These are phyloP conservation scores for Fusarium bulbicola DNA, from an alignment of 2,329 filamentous ascomycete genomes.

Conservation along the genomic window DNA sequence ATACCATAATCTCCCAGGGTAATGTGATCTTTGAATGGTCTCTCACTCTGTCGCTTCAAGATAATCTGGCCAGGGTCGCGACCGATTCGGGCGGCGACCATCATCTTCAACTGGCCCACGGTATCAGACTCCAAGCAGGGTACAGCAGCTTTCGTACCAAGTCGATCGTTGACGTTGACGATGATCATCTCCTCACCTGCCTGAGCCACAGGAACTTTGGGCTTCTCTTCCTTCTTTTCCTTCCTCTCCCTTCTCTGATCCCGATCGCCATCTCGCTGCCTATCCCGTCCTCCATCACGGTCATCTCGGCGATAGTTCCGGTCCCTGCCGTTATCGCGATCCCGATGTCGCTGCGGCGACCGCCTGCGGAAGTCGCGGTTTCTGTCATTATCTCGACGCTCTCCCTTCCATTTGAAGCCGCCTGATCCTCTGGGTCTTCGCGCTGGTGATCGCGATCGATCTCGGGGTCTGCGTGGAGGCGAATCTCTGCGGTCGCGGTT, in stretches of 20 bases:
- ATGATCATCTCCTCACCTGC: constrained; percentile 85
- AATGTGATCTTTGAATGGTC: constrained; percentile 92
- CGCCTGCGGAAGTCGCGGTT: constrained; percentile 38
- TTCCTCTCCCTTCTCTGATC: constrained; percentile 48
- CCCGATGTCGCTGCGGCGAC: constrained; percentile 34
- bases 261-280: constrained; percentile 18
- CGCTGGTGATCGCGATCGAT: constrained; percentile 37
- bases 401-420: constrained; percentile 42
- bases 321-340: constrained; percentile 31
- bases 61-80: constrained; percentile 91
- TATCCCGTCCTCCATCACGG: constrained; percentile 32
- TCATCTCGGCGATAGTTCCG: constrained; percentile 36
- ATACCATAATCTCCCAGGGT: constrained; percentile 94
- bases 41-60: constrained; percentile 88
- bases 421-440: constrained; percentile 37
- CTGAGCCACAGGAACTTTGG: constrained; percentile 45
- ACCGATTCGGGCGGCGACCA: constrained; percentile 89
- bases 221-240: constrained; percentile 49
- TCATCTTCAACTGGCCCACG: constrained; percentile 87
- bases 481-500: constrained; percentile 29
- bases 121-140: constrained; percentile 87
- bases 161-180: constrained; percentile 91
- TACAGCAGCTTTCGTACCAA: constrained; percentile 94
- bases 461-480: constrained; percentile 30
- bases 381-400: constrained; percentile 36